Evolutionary conservation across 106 monocot species (phyloP), one percentile per base, ranked within the genome.

Genomic region (Amphibolis antarctica): DNA sequence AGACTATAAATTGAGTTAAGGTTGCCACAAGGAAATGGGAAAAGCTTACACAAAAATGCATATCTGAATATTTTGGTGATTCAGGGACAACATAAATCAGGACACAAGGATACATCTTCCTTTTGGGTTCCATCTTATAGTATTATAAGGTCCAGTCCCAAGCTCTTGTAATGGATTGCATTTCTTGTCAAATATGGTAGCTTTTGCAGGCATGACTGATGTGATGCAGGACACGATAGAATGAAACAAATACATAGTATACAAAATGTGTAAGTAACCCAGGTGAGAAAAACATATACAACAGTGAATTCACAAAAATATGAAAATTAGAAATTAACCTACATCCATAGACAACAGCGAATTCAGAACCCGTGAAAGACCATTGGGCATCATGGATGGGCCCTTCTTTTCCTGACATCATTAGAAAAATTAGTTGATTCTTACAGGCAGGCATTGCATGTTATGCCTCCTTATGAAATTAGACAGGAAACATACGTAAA

Each of bases 331-430:
- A 31, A 63, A 46, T 69, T 36, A 36, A 7, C 36, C 62, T 86
- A 96, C 96, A 90, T 80, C 86, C 96, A 85, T 96, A 96, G 55
- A 96, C 96, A 54, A 85, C 90, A 67, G 86, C 89, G 71, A 90
- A 96, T 48, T 90, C 90, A 68, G 65, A 80, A 55, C 90, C 96
- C 11, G 84, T 82, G 46, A 70, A 55, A 61, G 86, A 86, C 96
- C 96, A 90, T 64, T 90, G 89, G 27, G 86, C 90, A 85, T 96
- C 96, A 80, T 96, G 96, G 70, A 96, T 76, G n/a, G 96, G 89
- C 21, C 90, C 96, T 26, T 96, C 90, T 82, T 96, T 90, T 44
- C 79, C 89, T 89, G 76, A 15, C 20, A 47, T 63, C 22, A 21
- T 60, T 20, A 15, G 25, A 0, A 63, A 26, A 63, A 21, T 44